Evolutionary conservation across 306 rosid species (phyloP), one percentile per base, ranked within the genome.

Genomic region (Cyamopsis tetragonoloba): DNA sequence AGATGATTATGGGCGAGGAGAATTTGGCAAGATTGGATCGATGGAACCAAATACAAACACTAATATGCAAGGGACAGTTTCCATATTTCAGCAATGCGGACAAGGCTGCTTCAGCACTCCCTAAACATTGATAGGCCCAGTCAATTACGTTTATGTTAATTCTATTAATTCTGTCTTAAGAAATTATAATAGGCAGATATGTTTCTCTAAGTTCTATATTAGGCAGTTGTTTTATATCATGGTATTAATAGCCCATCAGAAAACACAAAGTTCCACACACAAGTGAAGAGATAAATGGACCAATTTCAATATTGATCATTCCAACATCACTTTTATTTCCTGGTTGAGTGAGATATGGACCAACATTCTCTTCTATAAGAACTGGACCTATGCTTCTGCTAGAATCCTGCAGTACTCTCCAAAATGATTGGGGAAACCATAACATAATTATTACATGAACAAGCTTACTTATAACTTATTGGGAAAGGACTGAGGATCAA

Each of bases 251-350:
- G 30, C 70, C 68, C 26, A 24, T 67, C 54, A 49, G 17, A 49
- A 58, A 53, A 71, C 14, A 76, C 8, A 19, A 70, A 31, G 54
- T 41, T 46, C 39, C 27, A 51, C n/a, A 42, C n/a, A 24, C 22
- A 42, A 55, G 13, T 43, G 30, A 65, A 51, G 60, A 71, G 32
- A 63, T 47, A 26, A 28, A 8, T 18, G 37, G 31, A 53, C 31
- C 47, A 42, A 51, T 60, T 49, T 23, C 28, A 34, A 18, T 47
- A 66, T 32, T 10, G 32, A 47, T 58, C 53, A 66, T 50, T 58
- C 66, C 75, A 78, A 59, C 50, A 41, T 34, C 57, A 50, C 23
- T 72, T 47, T 5, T 67, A 43, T 53, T 31, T n/a, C n/a, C 22
- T 0, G 23, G 19, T 30, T 67, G 17, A 51, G 17, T 67, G 17